These are phyloP conservation scores for Cryptosporidium ryanae DNA, from an alignment of 169 alveolate genomes.

Conservation along the genomic window DNA sequence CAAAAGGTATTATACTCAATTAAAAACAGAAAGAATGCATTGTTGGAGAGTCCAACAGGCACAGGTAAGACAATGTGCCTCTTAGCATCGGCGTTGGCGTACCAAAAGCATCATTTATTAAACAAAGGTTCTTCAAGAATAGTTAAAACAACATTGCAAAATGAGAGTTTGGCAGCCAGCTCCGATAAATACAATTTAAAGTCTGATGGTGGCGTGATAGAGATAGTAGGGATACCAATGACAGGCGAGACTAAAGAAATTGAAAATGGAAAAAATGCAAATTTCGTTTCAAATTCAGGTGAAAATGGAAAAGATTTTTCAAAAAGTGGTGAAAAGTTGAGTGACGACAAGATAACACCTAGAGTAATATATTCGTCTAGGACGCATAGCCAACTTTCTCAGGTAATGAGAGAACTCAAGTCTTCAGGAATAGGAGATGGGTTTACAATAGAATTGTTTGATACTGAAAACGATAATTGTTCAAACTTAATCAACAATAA, in stretches of 20 bases:
- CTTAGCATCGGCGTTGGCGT: slow-evolving; percentile 91
- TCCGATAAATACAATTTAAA: slow-evolving; percentile 65
- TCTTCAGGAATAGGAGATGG: slow-evolving; percentile 54
- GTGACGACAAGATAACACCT: slow-evolving; percentile 63
- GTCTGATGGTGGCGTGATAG: slow-evolving; percentile 78
- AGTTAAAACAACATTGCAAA: neutral
- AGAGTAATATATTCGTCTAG: slow-evolving; percentile 91
- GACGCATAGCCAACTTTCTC: slow-evolving; percentile 92
- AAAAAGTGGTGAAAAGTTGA: slow-evolving; percentile 5
- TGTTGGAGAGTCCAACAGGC: slow-evolving; percentile 97
- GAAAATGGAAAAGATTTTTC: slow-evolving; percentile 1
- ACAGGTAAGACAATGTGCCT: slow-evolving; percentile 95
- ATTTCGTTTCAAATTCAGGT: slow-evolving; percentile 42
- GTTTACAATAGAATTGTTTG: slow-evolving; percentile 42
- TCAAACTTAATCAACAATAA: no score
- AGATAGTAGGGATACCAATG: slow-evolving; percentile 67
- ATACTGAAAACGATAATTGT: slow-evolving; percentile 22
- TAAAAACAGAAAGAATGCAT: slow-evolving; percentile 86
- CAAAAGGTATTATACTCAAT: slow-evolving; percentile 85
- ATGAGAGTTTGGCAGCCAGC: slow-evolving; percentile 47
- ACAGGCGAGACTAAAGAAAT: slow-evolving; percentile 48
- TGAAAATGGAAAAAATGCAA: slow-evolving; percentile 68
- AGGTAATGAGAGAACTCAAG: slow-evolving; percentile 90
- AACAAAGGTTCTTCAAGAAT: slow-evolving; percentile 41
- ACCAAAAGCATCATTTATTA: slow-evolving; percentile 48